phyloP scores from a whole-genome alignment of 164 flowering plant genomes.

The Paratinospora sagittata region DNA sequence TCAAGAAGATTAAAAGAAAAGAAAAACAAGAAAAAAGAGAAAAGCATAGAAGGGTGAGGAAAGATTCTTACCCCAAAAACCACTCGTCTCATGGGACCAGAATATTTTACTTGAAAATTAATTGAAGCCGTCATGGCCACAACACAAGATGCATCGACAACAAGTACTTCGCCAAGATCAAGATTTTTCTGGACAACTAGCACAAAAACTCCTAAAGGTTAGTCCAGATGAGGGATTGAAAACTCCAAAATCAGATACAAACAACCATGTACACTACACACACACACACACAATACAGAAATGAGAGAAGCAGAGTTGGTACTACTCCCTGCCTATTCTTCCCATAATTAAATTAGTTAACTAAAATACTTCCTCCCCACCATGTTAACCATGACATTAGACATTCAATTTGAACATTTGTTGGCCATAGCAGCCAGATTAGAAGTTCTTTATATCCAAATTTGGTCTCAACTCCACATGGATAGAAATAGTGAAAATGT shows the following conservation, averaged over 20 bases:
- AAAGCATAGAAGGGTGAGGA: background rate
- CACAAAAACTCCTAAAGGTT: conserved; percentile 16
- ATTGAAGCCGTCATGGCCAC: conserved; percentile 68
- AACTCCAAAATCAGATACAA: background rate
- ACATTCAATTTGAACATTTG: too few species aligned
- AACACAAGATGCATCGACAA: conserved; percentile 74
- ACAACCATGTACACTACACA: background rate
- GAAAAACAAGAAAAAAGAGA: background rate
- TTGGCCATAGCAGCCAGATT: too few species aligned
- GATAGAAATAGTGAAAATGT: too few species aligned
- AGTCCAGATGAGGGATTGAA: conserved; percentile 8
- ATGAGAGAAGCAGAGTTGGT: too few species aligned
- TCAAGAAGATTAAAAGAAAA: background rate
- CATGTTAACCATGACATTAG: too few species aligned
- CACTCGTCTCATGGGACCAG: conserved; percentile 69
- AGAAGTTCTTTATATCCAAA: too few species aligned
- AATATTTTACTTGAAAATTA: conserved; percentile 59
- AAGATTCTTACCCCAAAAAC: conserved; percentile 75
- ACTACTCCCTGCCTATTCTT: too few species aligned
- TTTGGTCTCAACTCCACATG: too few species aligned
- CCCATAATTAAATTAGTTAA: too few species aligned
- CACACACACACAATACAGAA: background rate
- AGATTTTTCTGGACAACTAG: conserved; percentile 93
- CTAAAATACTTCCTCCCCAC: too few species aligned
- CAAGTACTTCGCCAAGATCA: conserved; percentile 79